Evolutionary conservation across 768 basidiomycete species (phyloP), one percentile per base, ranked within the genome.

Genomic region (Strobilomyces echinocephalus): DNA sequence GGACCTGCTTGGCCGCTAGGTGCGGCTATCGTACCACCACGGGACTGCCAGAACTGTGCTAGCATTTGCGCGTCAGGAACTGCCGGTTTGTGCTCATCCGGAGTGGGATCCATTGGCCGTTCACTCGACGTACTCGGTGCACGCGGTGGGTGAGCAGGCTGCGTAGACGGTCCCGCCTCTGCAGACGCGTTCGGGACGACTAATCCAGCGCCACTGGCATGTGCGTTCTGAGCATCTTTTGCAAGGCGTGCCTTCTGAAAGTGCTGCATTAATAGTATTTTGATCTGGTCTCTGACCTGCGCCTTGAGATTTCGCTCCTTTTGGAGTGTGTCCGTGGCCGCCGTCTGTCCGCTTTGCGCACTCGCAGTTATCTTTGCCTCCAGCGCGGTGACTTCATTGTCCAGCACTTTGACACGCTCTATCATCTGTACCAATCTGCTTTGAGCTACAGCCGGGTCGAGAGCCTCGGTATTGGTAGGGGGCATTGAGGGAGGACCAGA

Each of bases 21-120:
- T 7, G 47, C 24, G 8, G 57, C 55, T 20, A 59, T 4, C 28
- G 53, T 50, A 10, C 67, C 62, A 52, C 58, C 57, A 34, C 64
- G 66, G 31, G 66, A 54, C 31, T 66, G 68, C 66, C 63, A 67
- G 42, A 71, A 60, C 11, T 69, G 65, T 4, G 62, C 26, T 40
- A 67, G 16, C 30, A 59, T 49, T 31, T 71, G 70, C 6, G 61
- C 58, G 33, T 69, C 69, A 33, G 62, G 18, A 18, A 55, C 20
- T 1, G 12, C 9, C 2, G 48, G 35, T 47, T 63, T 69, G 12
- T 55, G 59, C 21, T 69, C 69, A 15, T 65, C 65, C 8, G n/a
- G 36, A 10, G 34, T 21, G 3, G 50, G 20, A 30, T 47, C 55
- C 4, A 24, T 16, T 28, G 49, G 35, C 21, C 38, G 60, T 42